Percentiles rank a stretch among this genome's conserved stretches.
Evolutionary conservation across 2,329 filamentous ascomycete genomes (phyloP).

Genomic region (Colletotrichum sp.): DNA sequence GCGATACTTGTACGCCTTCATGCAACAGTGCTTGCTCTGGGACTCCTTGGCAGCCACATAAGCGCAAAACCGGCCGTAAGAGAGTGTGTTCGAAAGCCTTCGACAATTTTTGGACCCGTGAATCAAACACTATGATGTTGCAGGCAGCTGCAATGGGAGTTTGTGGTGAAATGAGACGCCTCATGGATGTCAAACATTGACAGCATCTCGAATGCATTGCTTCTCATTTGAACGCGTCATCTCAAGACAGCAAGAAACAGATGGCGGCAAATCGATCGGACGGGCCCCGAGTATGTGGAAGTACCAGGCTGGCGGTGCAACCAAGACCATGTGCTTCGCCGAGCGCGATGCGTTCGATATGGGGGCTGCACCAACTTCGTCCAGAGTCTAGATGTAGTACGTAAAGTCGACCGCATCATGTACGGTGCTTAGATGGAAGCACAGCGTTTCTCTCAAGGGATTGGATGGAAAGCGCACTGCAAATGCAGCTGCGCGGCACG

Average conservation of each 20-base stretch:
- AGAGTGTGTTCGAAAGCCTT: background rate
- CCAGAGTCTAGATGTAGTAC: background rate
- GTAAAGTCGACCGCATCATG: background rate
- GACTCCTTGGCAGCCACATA: background rate
- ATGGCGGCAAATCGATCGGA: background rate
- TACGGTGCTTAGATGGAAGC: background rate
- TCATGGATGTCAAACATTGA: background rate
- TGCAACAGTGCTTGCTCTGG: background rate
- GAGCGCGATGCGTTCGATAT: background rate
- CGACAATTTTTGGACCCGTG: background rate
- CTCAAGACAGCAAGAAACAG: background rate
- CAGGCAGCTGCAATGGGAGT: background rate
- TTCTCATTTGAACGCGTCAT: background rate
- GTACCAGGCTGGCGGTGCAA: conserved; percentile 1
- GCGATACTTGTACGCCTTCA: background rate
- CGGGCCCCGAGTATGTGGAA: background rate
- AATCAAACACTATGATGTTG: background rate
- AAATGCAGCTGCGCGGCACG: background rate
- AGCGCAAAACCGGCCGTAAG: background rate
- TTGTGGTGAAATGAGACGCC: background rate
- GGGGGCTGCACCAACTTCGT: background rate
- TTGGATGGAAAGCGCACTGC: background rate
- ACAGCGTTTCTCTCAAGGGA: background rate
- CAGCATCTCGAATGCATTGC: background rate
- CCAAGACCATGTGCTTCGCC: conserved; percentile 6